Conservation (phyloP, 2,329 filamentous ascomycete species). For the Apiospora phragmitis region DNA sequence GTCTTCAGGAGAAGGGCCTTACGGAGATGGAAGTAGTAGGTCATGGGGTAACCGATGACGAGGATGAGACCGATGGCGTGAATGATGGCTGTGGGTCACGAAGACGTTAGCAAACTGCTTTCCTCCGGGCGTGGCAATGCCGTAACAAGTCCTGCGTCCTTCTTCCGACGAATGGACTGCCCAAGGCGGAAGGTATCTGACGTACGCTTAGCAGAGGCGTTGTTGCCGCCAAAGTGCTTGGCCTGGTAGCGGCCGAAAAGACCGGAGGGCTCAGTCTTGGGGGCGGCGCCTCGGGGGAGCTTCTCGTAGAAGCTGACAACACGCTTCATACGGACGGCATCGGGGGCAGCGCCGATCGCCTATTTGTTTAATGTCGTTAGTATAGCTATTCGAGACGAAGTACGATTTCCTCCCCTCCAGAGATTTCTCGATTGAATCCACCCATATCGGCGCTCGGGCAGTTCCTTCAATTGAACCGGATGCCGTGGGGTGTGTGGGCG, state of each 20-base stretch:
- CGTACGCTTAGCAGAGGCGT: constrained; percentile 85
- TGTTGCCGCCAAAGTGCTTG: constrained; percentile 88
- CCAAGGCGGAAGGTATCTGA: constrained; percentile 25
- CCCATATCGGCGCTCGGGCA: not conserved
- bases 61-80: constrained; percentile 81
- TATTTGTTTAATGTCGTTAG: constrained; percentile 38
- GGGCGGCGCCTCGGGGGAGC: constrained; percentile 89
- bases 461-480: not conserved
- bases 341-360: constrained; percentile 92
- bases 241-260: constrained; percentile 86
- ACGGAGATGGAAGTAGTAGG: constrained; percentile 99
- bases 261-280: constrained; percentile 78
- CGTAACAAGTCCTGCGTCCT: not conserved
- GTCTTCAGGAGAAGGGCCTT: constrained; percentile 43
- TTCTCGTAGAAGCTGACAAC: constrained; percentile 99
- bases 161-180: not conserved
- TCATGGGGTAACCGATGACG: constrained; percentile 87
- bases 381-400: not conserved
- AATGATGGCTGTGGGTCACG: constrained; percentile 68
- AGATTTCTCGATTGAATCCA: not conserved
- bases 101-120: constrained; percentile 12
- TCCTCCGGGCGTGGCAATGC: not conserved
- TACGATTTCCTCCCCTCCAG: not conserved
- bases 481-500: not conserved
- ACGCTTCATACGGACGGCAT: constrained; percentile 96